A percentile compares a stretch with the other conserved stretches of the same genome.
These are phyloP conservation scores for Metroxylon sagu DNA, from an alignment of 176 grass and related monocot species.

Conservation along the genomic window DNA sequence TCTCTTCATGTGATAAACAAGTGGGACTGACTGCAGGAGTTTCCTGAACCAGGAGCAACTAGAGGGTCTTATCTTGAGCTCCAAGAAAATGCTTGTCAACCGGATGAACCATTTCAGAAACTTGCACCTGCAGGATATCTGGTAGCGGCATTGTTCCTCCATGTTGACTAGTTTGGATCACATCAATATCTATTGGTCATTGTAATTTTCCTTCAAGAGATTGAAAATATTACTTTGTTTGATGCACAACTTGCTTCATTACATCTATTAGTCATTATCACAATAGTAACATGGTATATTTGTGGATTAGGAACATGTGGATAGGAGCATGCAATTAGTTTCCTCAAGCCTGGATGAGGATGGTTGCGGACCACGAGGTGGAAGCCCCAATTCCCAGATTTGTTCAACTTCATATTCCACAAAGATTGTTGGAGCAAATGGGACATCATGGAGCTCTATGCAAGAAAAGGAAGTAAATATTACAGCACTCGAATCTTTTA, in stretches of 20 bases:
- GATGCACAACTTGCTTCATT: no score
- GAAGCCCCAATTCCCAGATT: background rate
- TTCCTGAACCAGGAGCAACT: conserved; percentile 3
- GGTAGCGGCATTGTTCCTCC: background rate
- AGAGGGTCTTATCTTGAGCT: background rate
- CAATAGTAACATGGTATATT: background rate
- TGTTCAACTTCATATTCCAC: background rate
- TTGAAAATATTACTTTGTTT: no score
- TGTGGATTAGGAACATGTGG: background rate
- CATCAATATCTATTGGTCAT: no score
- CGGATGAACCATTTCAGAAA: conserved; percentile 1
- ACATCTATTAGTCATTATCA: no score
- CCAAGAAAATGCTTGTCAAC: background rate
- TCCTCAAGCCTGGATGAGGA: background rate
- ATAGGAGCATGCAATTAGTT: background rate
- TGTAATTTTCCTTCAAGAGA: no score
- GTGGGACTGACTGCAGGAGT: conserved; percentile 17
- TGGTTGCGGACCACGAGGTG: background rate
- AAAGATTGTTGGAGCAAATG: background rate
- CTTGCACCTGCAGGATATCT: background rate
- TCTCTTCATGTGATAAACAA: conserved; percentile 33
- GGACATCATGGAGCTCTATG: background rate
- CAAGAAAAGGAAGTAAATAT: background rate
- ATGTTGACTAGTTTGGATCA: background rate
- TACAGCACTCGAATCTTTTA: background rate